Base-by-base conservation (phyloP, 257 asterid species). In the Fraxinus excelsior region DNA sequence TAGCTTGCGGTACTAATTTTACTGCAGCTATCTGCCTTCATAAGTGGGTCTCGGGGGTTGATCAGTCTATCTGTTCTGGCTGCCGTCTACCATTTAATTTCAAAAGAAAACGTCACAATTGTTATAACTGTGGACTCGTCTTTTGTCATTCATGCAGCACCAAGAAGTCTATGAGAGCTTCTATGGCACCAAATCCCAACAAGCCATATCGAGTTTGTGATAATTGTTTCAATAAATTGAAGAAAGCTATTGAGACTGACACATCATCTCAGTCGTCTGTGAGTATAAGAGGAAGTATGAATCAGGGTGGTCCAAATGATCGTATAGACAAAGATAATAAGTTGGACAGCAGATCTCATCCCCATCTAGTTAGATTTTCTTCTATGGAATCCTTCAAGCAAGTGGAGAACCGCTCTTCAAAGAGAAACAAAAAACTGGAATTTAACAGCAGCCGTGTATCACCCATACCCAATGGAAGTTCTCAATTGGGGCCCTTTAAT, bases 61-160 rank as follows among this genome's bases (percentile, higher is more conserved):
- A 94, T 85, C 98, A 94, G 82, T 94, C 98, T 67, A 86, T 92
- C 93, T 94, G 98, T 82, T 94, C 98, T 72, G 98, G 97, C 46
- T 94, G 98, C 81, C 97, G 96, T 73, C 84, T 91, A 62, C 97
- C 91, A 38, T 94, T 94, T 82, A 94, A 89, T 80, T 94, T 94
- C 86, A 94, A 92, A 85, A 88, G 97, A 83, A 94, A 94, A 82
- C 97, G 98, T 73, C 98, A 94, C 85, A 94, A 94, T 80, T 94
- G 98, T 88, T 94, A 92, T 87, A 94, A 94, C 83, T 94, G 98
- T 81, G 98, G 98, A 70, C 96, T 94, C 75, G 94, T 94, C 67
- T 94, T 91, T 85, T 94, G 98, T 75, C 93, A 94, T 87, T 88
- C 98, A 35, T 94, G 98, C 87, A 94, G 97, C 88, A 92, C 91